phyloP scores from a whole-genome alignment of 2,329 filamentous ascomycete genomes.

The Hortaea sp. region DNA sequence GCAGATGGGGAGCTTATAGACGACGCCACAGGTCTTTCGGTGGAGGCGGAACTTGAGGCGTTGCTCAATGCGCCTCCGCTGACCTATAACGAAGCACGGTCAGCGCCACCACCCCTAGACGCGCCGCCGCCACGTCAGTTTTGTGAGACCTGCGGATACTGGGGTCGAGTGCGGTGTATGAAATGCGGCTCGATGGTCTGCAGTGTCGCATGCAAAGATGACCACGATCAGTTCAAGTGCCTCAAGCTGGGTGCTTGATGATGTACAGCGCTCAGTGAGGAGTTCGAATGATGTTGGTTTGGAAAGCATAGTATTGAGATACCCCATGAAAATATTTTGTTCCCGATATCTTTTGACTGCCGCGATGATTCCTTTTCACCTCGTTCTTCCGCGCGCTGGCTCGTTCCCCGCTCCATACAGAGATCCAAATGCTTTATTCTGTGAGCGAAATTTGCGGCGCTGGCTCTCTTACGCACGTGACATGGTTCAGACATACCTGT shows the following conservation, averaged over 20 bases:
- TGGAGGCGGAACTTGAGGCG: constrained; percentile 46
- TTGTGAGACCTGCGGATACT: constrained; percentile 74
- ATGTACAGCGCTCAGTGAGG: no score
- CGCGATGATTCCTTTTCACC: no score
- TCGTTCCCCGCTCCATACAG: no score
- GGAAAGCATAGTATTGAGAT: no score
- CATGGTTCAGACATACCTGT: no score
- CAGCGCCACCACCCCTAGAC: constrained; percentile 28
- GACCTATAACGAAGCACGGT: constrained; percentile 54
- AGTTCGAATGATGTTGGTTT: no score
- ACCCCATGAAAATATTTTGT: no score
- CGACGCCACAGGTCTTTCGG: constrained; percentile 13
- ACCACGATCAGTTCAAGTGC: constrained; percentile 63
- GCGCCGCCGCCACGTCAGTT: constrained; percentile 51
- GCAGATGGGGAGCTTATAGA: constrained; percentile 29
- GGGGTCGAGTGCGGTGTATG: constrained; percentile 65
- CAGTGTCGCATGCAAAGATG: constrained; percentile 62
- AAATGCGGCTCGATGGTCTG: constrained; percentile 74
- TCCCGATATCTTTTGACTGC: no score
- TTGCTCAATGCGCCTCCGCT: constrained; percentile 56
- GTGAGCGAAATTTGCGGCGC: no score
- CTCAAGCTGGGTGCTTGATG: constrained; percentile 38
- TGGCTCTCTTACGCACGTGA: no score
- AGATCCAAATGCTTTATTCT: no score
- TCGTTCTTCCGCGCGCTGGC: no score